phyloP scores from a whole-genome alignment of 148 eudicot species.

The Fagopyrum esculentum region DNA sequence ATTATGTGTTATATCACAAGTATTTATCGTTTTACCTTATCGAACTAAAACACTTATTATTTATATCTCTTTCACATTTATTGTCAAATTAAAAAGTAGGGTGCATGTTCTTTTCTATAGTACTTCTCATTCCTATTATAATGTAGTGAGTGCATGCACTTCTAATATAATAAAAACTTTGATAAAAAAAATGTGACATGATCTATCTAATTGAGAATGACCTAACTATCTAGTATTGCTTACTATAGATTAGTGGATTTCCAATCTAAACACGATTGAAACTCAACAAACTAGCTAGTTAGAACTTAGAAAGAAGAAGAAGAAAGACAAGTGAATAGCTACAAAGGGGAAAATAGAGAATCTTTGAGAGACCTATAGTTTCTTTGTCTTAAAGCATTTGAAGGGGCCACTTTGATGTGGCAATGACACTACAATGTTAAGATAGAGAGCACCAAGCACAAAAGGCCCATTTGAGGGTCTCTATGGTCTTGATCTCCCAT shows the following conservation, averaged over 20 bases:
- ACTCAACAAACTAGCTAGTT: not conserved
- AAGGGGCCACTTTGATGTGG: slow-evolving; percentile 9
- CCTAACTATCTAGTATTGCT: not conserved
- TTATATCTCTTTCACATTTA: no score
- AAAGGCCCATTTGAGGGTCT: slow-evolving; percentile 6
- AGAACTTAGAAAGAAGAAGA: not conserved
- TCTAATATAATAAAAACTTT: no score
- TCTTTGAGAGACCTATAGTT: not conserved
- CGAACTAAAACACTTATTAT: no score
- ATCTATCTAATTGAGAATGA: not conserved
- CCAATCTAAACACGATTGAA: not conserved
- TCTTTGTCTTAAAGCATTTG: slow-evolving; percentile 10
- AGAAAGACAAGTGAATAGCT: not conserved
- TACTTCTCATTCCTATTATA: no score
- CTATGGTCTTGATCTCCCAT: slow-evolving; percentile 8
- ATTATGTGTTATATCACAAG: no score
- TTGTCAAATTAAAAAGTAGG: no score
- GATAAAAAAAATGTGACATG: not conserved
- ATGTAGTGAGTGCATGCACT: no score
- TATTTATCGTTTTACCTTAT: no score
- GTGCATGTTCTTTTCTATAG: no score
- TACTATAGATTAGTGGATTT: no score
- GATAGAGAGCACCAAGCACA: slow-evolving; percentile 11
- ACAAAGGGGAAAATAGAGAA: not conserved
- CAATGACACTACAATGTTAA: not conserved